Evolutionary conservation across 345 rosid genomes (phyloP).

Genomic region (Linum tenue): DNA sequence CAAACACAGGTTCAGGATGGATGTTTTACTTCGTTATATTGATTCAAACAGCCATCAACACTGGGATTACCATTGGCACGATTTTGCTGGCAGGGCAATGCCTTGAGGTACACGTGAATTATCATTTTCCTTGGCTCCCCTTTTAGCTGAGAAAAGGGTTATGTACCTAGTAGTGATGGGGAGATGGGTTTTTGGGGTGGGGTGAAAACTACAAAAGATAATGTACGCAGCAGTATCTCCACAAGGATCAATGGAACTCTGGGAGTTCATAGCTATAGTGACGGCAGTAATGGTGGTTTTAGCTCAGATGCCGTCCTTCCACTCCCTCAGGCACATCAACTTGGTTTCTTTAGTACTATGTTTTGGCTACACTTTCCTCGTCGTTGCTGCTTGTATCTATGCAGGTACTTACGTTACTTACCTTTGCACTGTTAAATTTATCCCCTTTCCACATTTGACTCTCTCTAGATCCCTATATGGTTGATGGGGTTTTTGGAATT

Average conservation of each 20-base stretch:
- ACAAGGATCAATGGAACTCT: constrained; percentile 61
- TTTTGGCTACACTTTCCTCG: constrained; percentile 79
- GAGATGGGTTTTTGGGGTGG: neutral
- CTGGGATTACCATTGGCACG: constrained; percentile 85
- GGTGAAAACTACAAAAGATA: constrained; percentile 31
- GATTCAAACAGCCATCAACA: constrained; percentile 85
- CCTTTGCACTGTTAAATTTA: neutral
- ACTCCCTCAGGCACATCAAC: constrained; percentile 92
- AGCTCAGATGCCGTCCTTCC: constrained; percentile 87
- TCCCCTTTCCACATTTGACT: too few relatives aligned
- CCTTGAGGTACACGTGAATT: constrained; percentile 34
- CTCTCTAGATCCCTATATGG: too few relatives aligned
- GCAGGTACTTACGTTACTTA: constrained; percentile 44
- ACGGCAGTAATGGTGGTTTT: constrained; percentile 74
- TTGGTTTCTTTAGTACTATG: constrained; percentile 71
- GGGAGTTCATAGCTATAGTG: constrained; percentile 89
- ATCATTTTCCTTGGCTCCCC: too few relatives aligned
- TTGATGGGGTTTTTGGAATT: too few relatives aligned
- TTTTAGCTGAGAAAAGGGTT: too few relatives aligned
- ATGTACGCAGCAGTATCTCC: constrained; percentile 72
- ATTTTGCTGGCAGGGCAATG: constrained; percentile 83
- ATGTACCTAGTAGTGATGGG: too few relatives aligned
- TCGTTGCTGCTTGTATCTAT: constrained; percentile 77
- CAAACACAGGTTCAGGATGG: constrained; percentile 74
- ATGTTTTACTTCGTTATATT: constrained; percentile 88